Evolutionary conservation across 2,329 filamentous ascomycete species (phyloP), one percentile per base, ranked within the genome.

Genomic region (Stachybotrys echinatus): DNA sequence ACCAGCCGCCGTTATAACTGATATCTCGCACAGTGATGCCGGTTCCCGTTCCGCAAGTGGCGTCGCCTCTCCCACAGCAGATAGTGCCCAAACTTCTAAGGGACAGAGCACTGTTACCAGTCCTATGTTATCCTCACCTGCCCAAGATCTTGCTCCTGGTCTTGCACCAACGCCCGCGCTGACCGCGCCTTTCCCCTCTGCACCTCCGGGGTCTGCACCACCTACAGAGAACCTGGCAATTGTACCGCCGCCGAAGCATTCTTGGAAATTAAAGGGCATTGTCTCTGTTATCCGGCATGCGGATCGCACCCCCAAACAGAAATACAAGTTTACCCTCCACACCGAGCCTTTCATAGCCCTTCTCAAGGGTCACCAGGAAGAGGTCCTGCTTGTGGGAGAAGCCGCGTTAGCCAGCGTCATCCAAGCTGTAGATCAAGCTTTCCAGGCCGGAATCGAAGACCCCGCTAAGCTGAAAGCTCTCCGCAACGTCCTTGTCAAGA

Each of bases 271-370:
- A 48, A 99, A 99, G 71, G 94, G 94, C 12, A 92, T 99, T 71
- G 92, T 99, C 1, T 92, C 92, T 2, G 94, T 99, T 17, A 91
- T 99, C 56, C 84, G 94, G 23, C 94, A 99, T 68, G 95, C 95
- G 3, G 94, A 99, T 71, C 87, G 94, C 50, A 99, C 94, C 2
- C 94, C 94, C 3, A 99, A 99, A 71, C 94, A 99, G 62, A 99
- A 99, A 66, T 96, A 96, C 77, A 99, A 99, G 66, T 99, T 97
- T 62, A 99, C 94, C 0, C 97, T 99, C 61, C 94, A 99, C 64
- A 95, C 91, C 0, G 89, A 92, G 54, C 94, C 94, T 0, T 99
- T 99, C 62, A 92, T 99, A 55, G 89, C 95, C 55, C 77, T 99
- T 4, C 80, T 99, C 40, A 95, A 92, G 65, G 94, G 94, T 0